Percentiles rank a stretch among this genome's conserved stretches.
Evolutionary conservation across 2,329 filamentous ascomycete genomes (phyloP).

Genomic region (Aspergillus pseudoglaucus): DNA sequence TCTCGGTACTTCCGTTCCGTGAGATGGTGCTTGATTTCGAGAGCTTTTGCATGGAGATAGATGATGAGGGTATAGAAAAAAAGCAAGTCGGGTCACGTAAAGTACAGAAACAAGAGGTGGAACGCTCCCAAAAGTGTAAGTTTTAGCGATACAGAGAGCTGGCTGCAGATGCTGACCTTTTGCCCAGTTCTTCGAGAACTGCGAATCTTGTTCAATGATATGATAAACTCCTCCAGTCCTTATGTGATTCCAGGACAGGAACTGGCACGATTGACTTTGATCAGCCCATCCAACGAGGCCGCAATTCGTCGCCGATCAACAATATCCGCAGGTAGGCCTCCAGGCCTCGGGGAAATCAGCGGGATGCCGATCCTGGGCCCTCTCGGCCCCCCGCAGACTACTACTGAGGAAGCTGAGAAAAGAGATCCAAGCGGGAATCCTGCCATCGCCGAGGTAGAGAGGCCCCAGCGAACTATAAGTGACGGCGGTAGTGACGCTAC

Average conservation of each 20-base stretch:
- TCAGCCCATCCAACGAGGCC: slow-evolving; percentile 52
- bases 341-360: slow-evolving; percentile 37
- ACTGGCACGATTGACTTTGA: slow-evolving; percentile 72
- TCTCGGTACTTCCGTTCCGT: slow-evolving; percentile 75
- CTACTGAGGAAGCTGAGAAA: slow-evolving; percentile 9
- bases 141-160: slow-evolving; percentile 13
- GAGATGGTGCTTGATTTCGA: slow-evolving; percentile 74
- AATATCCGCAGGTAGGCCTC: slow-evolving; percentile 24
- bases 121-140: slow-evolving; percentile 67
- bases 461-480: slow-evolving; percentile 19
- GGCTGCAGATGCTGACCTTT: slow-evolving; percentile 13
- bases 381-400: slow-evolving; percentile 31
- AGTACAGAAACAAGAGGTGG: slow-evolving; percentile 53
- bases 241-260: slow-evolving; percentile 67
- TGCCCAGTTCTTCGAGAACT: slow-evolving; percentile 66
- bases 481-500: slow-evolving; percentile 30
- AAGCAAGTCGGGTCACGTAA: slow-evolving; percentile 72
- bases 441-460: slow-evolving; percentile 8
- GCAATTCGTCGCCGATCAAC: slow-evolving; percentile 45
- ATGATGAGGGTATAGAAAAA: slow-evolving; percentile 54
- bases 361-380: slow-evolving; percentile 43
- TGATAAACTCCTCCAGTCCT: slow-evolving; percentile 57
- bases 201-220: slow-evolving; percentile 60
- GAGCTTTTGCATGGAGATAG: slow-evolving; percentile 60
- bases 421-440: slow-evolving; percentile 12